A percentile compares a stretch with the other conserved stretches of the same genome.
These are phyloP conservation scores for Friedmanniomyces endolithicus DNA, from an alignment of 495 filamentous ascomycete genomes.

Conservation along the genomic window DNA sequence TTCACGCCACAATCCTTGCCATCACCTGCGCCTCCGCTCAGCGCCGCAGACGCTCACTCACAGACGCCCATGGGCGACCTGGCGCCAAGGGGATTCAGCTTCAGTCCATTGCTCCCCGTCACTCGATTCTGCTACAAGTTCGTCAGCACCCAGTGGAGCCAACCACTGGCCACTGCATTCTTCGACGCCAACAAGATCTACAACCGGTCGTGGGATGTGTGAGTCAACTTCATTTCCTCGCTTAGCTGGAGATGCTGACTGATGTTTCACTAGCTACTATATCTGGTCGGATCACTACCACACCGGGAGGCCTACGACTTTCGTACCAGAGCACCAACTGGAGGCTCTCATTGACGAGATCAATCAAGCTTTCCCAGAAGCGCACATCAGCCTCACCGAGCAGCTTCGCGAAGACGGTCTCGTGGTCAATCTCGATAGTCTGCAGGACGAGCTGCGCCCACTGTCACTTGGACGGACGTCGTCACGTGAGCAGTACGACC, in stretches of 20 bases:
- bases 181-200: slow-evolving; percentile 49
- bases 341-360: slow-evolving; percentile 45
- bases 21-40: not conserved
- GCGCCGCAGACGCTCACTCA: not conserved
- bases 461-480: slow-evolving; percentile 48
- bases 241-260: not conserved
- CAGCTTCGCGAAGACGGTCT: slow-evolving; percentile 38
- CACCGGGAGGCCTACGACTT: slow-evolving; percentile 40
- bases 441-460: slow-evolving; percentile 48
- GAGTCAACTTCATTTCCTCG: slow-evolving; percentile 30
- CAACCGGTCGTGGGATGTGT: slow-evolving; percentile 61
- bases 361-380: slow-evolving; percentile 38
- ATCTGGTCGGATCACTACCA: slow-evolving; percentile 39
- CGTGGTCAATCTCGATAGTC: slow-evolving; percentile 45
- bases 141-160: slow-evolving; percentile 34
- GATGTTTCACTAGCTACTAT: slow-evolving; percentile 46
- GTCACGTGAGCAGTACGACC: slow-evolving; percentile 26
- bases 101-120: slow-evolving; percentile 50
- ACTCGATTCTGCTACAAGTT: slow-evolving; percentile 49
- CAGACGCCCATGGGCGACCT: not conserved
- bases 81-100: slow-evolving; percentile 26
- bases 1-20: not conserved
- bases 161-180: slow-evolving; percentile 40
- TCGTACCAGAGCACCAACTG: slow-evolving; percentile 54
- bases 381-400: slow-evolving; percentile 39